phyloP scores from a whole-genome alignment of 352 stramenopile genomes.

The Achlya hypogyna region DNA sequence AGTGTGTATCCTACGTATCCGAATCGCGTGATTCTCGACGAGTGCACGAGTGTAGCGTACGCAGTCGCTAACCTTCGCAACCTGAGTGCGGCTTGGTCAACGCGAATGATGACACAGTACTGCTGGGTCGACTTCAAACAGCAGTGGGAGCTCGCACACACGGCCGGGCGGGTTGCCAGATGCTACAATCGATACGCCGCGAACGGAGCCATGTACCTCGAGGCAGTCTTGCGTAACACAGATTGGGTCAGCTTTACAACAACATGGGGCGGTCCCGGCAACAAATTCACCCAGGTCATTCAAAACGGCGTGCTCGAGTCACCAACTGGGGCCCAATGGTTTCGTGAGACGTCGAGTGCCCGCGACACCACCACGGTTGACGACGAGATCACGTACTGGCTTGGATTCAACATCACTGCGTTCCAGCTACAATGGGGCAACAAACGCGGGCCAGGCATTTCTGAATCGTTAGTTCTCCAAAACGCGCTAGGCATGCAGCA shows the following conservation, averaged over 20 bases:
- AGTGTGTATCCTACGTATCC: not conserved
- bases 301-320: not conserved
- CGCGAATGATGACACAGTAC: not conserved
- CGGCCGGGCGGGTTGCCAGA: not conserved
- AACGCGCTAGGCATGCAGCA: not conserved
- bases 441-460: not conserved
- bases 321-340: not conserved
- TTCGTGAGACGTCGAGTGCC: not conserved
- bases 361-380: not conserved
- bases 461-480: not conserved
- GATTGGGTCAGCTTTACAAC: not conserved
- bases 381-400: not conserved
- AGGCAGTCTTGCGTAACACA: not conserved
- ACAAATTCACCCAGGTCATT: not conserved
- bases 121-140: constrained; percentile 1
- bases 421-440: not conserved
- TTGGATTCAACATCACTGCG: not conserved
- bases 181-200: not conserved
- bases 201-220: not conserved
- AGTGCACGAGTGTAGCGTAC: not conserved
- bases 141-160: not conserved
- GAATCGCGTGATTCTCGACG: not conserved
- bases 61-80: not conserved
- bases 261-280: not conserved
- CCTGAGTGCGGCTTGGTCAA: not conserved